Evolutionary conservation across 2,329 filamentous ascomycete species (phyloP).

Genomic region (Colletotrichum salicis): DNA sequence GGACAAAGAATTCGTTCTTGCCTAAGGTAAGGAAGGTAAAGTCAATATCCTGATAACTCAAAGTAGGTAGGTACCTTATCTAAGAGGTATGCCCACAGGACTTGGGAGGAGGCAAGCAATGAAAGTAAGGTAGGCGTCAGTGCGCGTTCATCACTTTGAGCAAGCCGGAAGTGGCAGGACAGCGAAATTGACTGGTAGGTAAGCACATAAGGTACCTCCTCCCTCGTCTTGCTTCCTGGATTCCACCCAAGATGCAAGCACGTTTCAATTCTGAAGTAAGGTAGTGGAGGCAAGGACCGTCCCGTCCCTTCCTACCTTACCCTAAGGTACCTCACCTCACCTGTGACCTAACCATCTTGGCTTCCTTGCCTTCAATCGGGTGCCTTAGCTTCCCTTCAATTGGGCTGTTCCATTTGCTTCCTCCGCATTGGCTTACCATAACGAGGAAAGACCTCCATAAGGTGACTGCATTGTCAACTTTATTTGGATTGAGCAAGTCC

Average conservation of each 20-base stretch:
- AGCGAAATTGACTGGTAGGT: neutral
- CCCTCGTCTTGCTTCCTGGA: neutral
- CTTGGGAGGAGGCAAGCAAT: no score
- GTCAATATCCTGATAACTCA: no score
- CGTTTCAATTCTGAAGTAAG: neutral
- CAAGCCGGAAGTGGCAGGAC: neutral
- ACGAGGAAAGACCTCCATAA: neutral
- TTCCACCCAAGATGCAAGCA: neutral
- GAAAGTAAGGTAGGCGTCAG: no score
- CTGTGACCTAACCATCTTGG: neutral
- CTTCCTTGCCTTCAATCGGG: neutral
- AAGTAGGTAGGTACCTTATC: no score
- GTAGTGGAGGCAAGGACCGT: neutral
- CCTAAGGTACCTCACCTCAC: neutral
- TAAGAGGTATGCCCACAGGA: no score
- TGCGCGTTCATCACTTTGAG: neutral
- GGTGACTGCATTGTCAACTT: neutral
- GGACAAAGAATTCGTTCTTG: neutral
- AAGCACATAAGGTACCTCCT: neutral
- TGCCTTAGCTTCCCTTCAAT: neutral
- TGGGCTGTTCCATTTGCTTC: neutral
- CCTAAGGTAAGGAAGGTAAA: neutral
- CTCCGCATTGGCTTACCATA: neutral
- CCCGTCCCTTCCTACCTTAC: slow-evolving; percentile 9
- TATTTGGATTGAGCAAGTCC: neutral